Evolutionary conservation across 2,329 filamentous ascomycete species (phyloP).

Genomic region (Sporothrix protearum): DNA sequence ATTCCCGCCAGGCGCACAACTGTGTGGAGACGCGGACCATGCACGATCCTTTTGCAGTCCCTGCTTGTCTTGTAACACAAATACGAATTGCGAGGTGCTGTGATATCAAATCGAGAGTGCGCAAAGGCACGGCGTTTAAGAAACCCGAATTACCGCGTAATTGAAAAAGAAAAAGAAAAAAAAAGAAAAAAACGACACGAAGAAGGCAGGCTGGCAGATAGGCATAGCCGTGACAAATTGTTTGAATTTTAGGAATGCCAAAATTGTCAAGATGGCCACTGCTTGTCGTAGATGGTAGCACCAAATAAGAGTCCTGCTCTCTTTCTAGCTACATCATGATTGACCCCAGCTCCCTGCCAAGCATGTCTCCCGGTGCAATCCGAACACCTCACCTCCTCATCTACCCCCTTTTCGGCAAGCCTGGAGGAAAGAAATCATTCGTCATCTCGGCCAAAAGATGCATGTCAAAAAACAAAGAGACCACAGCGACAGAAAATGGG

Average conservation of each 20-base stretch:
- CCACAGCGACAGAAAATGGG: background rate
- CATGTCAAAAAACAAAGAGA: background rate
- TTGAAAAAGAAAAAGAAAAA: too few species aligned
- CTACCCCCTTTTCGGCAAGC: background rate
- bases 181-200: background rate
- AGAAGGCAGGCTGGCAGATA: background rate
- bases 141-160: too few species aligned
- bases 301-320: too few species aligned
- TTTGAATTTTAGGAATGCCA: background rate
- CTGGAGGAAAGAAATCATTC: background rate
- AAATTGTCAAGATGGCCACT: background rate
- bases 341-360: background rate
- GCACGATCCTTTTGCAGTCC: background rate
- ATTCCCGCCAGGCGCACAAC: conserved; percentile 7
- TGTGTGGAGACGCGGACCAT: background rate
- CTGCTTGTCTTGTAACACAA: background rate
- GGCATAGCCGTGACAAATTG: background rate
- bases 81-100: background rate
- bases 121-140: background rate
- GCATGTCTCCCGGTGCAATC: conserved; percentile 6
- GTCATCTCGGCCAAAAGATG: background rate
- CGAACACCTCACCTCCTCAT: background rate
- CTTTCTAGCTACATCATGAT: background rate
- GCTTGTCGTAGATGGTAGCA: background rate
- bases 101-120: background rate